Evolutionary conservation across 768 basidiomycete genomes (phyloP), one percentile per base, ranked within the genome.

Genomic region (Chalciporus sphaerocephalus): DNA sequence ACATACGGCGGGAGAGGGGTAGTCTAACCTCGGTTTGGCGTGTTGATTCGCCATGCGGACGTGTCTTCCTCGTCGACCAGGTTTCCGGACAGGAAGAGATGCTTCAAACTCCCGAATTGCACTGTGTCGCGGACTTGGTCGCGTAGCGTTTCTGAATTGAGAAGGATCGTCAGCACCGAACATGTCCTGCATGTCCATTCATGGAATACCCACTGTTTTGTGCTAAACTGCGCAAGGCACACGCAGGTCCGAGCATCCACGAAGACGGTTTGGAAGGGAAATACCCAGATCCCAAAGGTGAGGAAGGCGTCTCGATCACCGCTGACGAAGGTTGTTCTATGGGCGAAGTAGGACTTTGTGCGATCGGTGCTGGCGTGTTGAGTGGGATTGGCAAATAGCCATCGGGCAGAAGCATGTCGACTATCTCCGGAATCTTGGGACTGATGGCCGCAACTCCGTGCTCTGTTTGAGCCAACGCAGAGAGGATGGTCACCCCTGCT

Each of bases 201-300:
- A 9, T 32, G 13, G 17, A 40, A 42, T 6, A 49, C 50, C 47
- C 40, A 9, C 59, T 10, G 20, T 49, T 40, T 25, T 48, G 54
- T 6, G 55, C 55, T 16, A 61, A 40, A 8, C 46, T 52, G 6
- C 54, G 52, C 30, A 61, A 23, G 10, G 60, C 60, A 22, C 52
- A 61, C 16, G 59, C 50, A 4, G 60, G 57, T 24, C 59, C 59
- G 46, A 61, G 10, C 57, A 61, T 54, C 50, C 42, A 44, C 4
- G 60, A 55, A 44, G 51, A 37, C 28, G 48, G 42, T 24, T 13
- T 47, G 11, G 38, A n/a, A 9, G 23, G 34, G n/a, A 15, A 2
- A 32, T 27, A 27, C 13, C 6, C 36, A 10, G 36, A 22, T 21
- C 21, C 18, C 10, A 21, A 2, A 11, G 18, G 24, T 16, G 37